Evolutionary conservation across 331 rosid genomes (phyloP), one percentile per base, ranked within the genome.

Genomic region (Stylosanthes scabra): DNA sequence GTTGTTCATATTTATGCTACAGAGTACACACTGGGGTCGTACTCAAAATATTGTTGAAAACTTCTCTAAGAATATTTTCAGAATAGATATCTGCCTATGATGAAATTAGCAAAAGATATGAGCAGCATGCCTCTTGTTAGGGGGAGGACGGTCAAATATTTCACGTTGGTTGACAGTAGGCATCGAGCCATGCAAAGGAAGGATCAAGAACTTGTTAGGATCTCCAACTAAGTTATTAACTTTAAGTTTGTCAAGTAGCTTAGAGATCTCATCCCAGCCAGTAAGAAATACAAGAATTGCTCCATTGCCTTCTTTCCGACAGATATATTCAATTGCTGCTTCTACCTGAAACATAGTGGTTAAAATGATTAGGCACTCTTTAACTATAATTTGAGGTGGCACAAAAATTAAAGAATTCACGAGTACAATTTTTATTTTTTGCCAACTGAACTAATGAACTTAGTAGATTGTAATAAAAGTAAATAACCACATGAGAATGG

Each of bases 241-340:
- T 78, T 88, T 87, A 83, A 89, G 81, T 85, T 91, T 85, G 68
- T 89, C 99, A 68, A 84, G 83, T 59, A 94, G 81, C 85, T 94
- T 91, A 71, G 97, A 89, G 49, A 94, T 94, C 63, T 94, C 98
- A 74, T 94, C 98, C 98, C 98, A 94, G 45, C 98, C 98, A 1
- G 96, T 94, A 55, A 94, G 93, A 86, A 94, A 94, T 44, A 94
- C 93, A 44, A 94, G 97, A 83, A 94, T 82, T 63, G 97, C 99
- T 75, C 97, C 99, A 63, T 78, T 83, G 72, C 83, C 89, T 81
- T 88, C 99, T 69, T 77, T 87, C 77, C 88, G 80, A 81, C 95
- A 88, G 58, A 89, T 85, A 78, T 91, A 80, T 74, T 94, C 99
- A 79, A 94, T 81, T 59, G 93, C 72, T 31, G 95, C 88, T 85